Evolutionary conservation across 1,139 yeast species (phyloP), one percentile per base, ranked within the genome.

Genomic region (Tardiomyces digboiensis): DNA sequence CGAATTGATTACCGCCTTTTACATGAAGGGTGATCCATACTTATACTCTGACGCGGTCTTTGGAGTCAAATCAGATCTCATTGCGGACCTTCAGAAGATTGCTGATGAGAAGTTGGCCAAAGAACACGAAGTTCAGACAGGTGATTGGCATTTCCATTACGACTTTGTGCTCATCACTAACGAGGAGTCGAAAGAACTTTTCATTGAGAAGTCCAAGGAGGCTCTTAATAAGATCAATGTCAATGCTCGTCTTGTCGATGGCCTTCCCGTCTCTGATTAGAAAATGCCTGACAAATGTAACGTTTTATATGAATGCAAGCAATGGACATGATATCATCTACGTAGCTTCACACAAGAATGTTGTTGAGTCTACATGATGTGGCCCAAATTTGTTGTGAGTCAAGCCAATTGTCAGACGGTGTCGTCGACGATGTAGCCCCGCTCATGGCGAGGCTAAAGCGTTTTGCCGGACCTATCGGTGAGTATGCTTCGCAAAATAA

Each of bases 1-100:
- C n/a, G 53, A 50, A 40, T 55, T 65, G 39, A 58, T 63, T 40
- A 65, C 68, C 7, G 66, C 67, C 13, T 52, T 64, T 36, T 65
- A 64, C 47, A 50, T 53, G 40, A 53, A 53, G 22, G 65, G 64
- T 8, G 68, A 65, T 46, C 58, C 59, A 14, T 64, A 61, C 33
- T 16, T 26, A 16, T 26, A 26, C 33, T 26, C 33, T 4, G 33
- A 26, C 33, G 33, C 33, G 5, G 33, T 26, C 16, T 26, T 26
- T 26, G 33, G 33, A n/a, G 33, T 26, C 33, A 26, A 26, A 16
- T 13, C 33, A 26, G 33, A 26, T n/a, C 33, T 26, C 8, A 26
- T 26, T 8, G 14, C 14, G 33, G 10, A 26, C 5, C 33, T 26
- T n/a, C 5, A 61, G 42, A 66, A 60, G 49, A 53, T 65, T 40